Base-by-base conservation (phyloP, 805 yeast genomes). In the Yamadazyma endophytica region DNA sequence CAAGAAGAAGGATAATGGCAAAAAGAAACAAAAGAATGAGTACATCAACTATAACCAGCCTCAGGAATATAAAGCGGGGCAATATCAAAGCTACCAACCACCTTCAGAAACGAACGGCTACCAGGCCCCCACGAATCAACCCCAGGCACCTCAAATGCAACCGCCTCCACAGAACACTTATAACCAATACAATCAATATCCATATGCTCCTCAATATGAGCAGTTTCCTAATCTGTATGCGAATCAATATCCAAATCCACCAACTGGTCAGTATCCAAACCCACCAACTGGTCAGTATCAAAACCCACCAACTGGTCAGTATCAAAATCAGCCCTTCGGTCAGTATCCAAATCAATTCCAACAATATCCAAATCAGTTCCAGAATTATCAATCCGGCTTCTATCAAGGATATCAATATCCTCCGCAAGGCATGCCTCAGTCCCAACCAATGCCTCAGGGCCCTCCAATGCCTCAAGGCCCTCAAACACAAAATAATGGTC, bases 1-100 rank as follows among this genome's bases (percentile, higher is more conserved):
- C 43, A 74, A 75, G 56, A 76, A 73, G 45, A 70, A 67, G 38
- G 68, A 62, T 39, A 67, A 59, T 35, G 59, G 48, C 28, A 51
- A 49, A 12, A 40, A 26, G 5, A 36, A 33, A 11, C 24, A 32
- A 5, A 28, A 35, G n/a, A 33, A 27, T 6, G n/a, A n/a, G n/a
- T n/a, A n/a, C n/a, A n/a, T n/a, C n/a, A n/a, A n/a, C n/a, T n/a
- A n/a, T n/a, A n/a, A n/a, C n/a, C n/a, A n/a, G n/a, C n/a, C n/a
- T n/a, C n/a, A n/a, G n/a, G n/a, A n/a, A n/a, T n/a, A n/a, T n/a
- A n/a, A n/a, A n/a, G n/a, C n/a, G n/a, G n/a, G n/a, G n/a, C n/a
- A n/a, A n/a, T n/a, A n/a, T n/a, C n/a, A n/a, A n/a, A n/a, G n/a
- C n/a, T n/a, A n/a, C n/a, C n/a, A n/a, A n/a, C n/a, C n/a, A n/a